These are phyloP conservation scores for Ceriops decandra DNA, from an alignment of 345 rosid genomes.

Conservation along the genomic window DNA sequence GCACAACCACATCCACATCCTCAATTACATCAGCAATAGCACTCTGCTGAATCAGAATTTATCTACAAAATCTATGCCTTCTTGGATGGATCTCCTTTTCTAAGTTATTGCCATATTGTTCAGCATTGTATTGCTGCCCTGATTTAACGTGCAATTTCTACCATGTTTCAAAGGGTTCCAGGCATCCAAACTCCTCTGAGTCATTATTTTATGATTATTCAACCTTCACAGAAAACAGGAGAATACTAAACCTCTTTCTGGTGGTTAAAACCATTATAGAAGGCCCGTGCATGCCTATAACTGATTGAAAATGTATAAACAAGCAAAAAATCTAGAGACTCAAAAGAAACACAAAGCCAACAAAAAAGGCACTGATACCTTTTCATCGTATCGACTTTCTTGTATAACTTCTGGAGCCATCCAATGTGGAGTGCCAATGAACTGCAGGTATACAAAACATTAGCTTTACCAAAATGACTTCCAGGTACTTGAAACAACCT, in stretches of 20 bases:
- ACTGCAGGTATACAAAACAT: constrained; percentile 41
- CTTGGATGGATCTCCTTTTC: no score
- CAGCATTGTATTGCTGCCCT: no score
- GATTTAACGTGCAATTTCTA: no score
- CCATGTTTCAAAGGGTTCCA: no score
- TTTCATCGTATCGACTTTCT: constrained; percentile 98
- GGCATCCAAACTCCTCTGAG: no score
- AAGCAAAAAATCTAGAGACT: background rate
- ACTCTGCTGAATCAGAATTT: background rate
- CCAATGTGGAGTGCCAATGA: constrained; percentile 99
- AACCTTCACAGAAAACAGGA: no score
- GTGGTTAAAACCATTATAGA: no score
- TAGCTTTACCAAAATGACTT: background rate
- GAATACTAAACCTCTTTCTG: no score
- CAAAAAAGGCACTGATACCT: constrained; percentile 45
- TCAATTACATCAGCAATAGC: background rate
- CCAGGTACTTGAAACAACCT: background rate
- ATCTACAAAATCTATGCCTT: background rate
- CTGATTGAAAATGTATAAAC: background rate
- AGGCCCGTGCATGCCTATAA: background rate
- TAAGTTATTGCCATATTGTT: no score
- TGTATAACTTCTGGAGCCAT: constrained; percentile 99
- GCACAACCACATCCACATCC: background rate
- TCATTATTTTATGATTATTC: no score
- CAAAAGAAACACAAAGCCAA: constrained; percentile 13